phyloP scores from a whole-genome alignment of 176 grass and related monocot species.

The Tillandsia leiboldiana region DNA sequence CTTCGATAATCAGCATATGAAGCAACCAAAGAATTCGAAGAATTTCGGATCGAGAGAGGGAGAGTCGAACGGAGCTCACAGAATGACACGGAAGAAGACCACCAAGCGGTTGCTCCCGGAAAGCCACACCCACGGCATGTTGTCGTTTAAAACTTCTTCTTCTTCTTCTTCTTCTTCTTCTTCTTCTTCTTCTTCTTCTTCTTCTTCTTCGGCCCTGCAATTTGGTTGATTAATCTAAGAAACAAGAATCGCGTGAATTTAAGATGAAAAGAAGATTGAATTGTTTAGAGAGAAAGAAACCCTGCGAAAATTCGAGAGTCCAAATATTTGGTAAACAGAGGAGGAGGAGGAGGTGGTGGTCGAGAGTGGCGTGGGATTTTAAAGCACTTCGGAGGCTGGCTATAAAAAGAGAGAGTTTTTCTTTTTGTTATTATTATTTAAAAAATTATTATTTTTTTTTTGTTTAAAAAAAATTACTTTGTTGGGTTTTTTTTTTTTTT shows the following conservation, averaged over 20 bases:
- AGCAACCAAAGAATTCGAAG: background rate
- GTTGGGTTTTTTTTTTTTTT: background rate
- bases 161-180: background rate
- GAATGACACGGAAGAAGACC: constrained; percentile 30
- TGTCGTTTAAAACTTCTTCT: background rate
- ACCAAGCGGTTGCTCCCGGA: background rate
- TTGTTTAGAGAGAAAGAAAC: constrained; percentile 3
- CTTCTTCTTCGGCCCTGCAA: background rate
- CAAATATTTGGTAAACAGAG: background rate
- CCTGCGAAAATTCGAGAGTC: constrained; percentile 18
- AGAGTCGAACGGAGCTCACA: constrained; percentile 15
- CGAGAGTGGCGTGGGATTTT: background rate
- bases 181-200: background rate
- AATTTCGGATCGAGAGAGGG: background rate
- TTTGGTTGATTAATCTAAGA: background rate
- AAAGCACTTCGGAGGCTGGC: background rate
- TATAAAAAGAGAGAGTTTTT: constrained; percentile 1
- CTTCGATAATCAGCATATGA: background rate
- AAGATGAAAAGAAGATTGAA: constrained; percentile 12
- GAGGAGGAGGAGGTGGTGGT: background rate
- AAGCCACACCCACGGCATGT: constrained; percentile 33
- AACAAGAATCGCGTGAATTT: background rate
- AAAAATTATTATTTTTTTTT: background rate
- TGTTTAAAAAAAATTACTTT: background rate
- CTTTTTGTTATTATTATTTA: background rate